These are phyloP conservation scores for Hysterangium stoloniferum DNA, from an alignment of 768 basidiomycete genomes.

Conservation along the genomic window DNA sequence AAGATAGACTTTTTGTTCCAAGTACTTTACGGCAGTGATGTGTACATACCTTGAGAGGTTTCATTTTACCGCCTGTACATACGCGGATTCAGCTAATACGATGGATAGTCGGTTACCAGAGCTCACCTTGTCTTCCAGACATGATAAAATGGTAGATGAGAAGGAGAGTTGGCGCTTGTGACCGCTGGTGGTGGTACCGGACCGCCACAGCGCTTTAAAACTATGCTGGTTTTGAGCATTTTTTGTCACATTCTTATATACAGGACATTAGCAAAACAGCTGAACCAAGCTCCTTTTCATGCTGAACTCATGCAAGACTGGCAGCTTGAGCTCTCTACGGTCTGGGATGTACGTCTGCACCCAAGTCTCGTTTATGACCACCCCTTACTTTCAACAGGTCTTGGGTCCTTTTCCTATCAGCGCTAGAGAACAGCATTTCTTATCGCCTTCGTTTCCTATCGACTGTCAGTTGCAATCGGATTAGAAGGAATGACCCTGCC, in stretches of 20 bases:
- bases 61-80: slow-evolving; percentile 52
- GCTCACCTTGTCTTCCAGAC: slow-evolving; percentile 56
- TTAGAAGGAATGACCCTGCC: not conserved
- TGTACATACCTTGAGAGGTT: slow-evolving; percentile 68
- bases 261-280: no score
- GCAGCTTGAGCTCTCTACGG: slow-evolving; percentile 17
- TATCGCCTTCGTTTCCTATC: slow-evolving; percentile 72
- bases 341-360: slow-evolving; percentile 22
- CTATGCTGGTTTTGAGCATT: no score
- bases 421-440: slow-evolving; percentile 73
- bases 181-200: no score
- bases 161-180: no score
- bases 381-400: slow-evolving; percentile 33
- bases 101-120: no score
- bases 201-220: no score
- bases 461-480: slow-evolving; percentile 38
- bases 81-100: not conserved
- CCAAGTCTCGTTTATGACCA: not conserved
- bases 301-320: slow-evolving; percentile 12
- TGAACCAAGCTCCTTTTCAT: no score
- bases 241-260: not conserved
- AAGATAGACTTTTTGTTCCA: not conserved
- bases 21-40: not conserved
- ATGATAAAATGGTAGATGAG: no score
- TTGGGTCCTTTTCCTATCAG: slow-evolving; percentile 81